Evolutionary conservation across 495 filamentous ascomycete genomes (phyloP).

Genomic region (Xylaria castorea): DNA sequence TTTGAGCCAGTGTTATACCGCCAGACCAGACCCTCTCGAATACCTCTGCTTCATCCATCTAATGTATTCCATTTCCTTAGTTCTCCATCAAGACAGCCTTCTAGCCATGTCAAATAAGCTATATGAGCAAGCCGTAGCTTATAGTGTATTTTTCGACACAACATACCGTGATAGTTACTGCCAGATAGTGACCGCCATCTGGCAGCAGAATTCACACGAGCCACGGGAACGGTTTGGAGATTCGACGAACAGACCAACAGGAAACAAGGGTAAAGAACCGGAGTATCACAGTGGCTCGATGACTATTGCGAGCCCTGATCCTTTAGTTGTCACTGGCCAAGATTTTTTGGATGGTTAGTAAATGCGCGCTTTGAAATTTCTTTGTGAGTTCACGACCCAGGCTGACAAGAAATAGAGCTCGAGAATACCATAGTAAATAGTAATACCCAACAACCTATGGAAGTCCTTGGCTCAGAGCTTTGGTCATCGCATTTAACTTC

Average conservation of each 20-base stretch:
- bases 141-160: slow-evolving; percentile 40
- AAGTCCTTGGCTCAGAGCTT: slow-evolving; percentile 44
- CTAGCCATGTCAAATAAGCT: slow-evolving; percentile 36
- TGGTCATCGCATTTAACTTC: slow-evolving; percentile 44
- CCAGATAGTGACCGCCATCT: slow-evolving; percentile 45
- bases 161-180: slow-evolving; percentile 41
- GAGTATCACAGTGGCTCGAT: slow-evolving; percentile 29
- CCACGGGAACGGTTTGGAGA: slow-evolving; percentile 6
- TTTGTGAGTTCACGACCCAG: neutral
- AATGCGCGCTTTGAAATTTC: neutral
- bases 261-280: slow-evolving; percentile 51
- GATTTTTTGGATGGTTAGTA: slow-evolving; percentile 57
- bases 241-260: slow-evolving; percentile 30
- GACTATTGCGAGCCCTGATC: slow-evolving; percentile 19
- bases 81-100: slow-evolving; percentile 45
- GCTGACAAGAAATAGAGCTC: slow-evolving; percentile 42
- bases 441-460: slow-evolving; percentile 33
- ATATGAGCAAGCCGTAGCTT: slow-evolving; percentile 50
- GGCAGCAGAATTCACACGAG: slow-evolving; percentile 44
- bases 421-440: slow-evolving; percentile 48
- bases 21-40: slow-evolving; percentile 43
- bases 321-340: slow-evolving; percentile 46
- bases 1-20: slow-evolving; percentile 42
- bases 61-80: slow-evolving; percentile 53
- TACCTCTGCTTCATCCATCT: slow-evolving; percentile 54